Evolutionary conservation across 164 flowering plant genomes (phyloP).

Genomic region (Liquidambar formosana): DNA sequence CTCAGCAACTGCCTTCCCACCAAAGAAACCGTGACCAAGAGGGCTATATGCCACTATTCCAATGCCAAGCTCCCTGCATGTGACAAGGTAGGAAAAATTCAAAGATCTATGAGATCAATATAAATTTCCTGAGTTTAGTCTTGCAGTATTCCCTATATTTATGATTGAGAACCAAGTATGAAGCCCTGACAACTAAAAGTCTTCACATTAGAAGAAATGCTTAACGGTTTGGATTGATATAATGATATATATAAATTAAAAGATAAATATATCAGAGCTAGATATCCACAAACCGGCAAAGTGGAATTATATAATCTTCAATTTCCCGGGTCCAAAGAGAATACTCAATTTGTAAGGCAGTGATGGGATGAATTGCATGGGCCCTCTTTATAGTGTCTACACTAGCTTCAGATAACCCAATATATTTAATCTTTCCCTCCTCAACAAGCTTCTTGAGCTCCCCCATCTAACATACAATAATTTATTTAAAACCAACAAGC

Average conservation of each 20-base stretch:
- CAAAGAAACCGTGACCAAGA: constrained; percentile 52
- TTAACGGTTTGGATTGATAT: no score
- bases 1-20: constrained; percentile 40
- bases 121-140: no score
- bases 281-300: no score
- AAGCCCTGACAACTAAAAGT: no score
- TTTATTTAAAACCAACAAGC: not conserved
- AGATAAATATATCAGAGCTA: no score
- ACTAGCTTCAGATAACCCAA: constrained; percentile 65
- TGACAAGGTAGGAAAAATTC: not conserved
- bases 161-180: no score
- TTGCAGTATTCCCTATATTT: no score
- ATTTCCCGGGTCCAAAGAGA: constrained; percentile 61
- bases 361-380: constrained; percentile 66
- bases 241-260: no score
- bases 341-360: constrained; percentile 59
- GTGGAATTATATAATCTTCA: constrained; percentile 51
- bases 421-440: constrained; percentile 62
- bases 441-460: no score
- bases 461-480: constrained; percentile 46
- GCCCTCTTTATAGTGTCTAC: constrained; percentile 53
- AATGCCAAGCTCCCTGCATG: constrained; percentile 46
- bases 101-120: not conserved
- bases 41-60: constrained; percentile 49
- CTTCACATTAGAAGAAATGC: no score